These are phyloP conservation scores for Xylariales sp. DNA, from an alignment of 2,329 filamentous ascomycete species.

Conservation along the genomic window DNA sequence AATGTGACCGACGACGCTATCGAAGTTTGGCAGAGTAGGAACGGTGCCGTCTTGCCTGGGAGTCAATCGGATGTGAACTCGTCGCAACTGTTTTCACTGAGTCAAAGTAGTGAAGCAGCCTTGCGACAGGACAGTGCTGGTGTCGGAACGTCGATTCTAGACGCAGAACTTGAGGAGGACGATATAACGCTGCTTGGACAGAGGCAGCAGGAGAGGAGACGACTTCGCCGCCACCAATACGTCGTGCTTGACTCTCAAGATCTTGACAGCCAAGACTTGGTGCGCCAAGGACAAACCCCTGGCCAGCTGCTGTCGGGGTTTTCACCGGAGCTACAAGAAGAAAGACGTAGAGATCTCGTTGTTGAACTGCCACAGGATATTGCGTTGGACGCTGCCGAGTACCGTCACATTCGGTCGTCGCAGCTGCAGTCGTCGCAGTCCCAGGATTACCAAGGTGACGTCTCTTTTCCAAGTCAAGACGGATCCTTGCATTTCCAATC, in stretches of 20 bases:
- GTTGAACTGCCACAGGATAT: constrained; percentile 13
- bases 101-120: not conserved
- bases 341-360: constrained; percentile 5
- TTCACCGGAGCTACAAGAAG: no score
- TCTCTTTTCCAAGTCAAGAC: not conserved
- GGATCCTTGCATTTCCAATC: not conserved
- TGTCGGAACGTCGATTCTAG: constrained; percentile 7
- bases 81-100: constrained; percentile 1
- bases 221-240: not conserved
- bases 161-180: not conserved
- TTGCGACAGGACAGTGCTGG: constrained; percentile 2
- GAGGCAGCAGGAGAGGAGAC: constrained; percentile 1
- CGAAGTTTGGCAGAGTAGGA: constrained; percentile 17
- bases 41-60: constrained; percentile 8
- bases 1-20: constrained; percentile 20
- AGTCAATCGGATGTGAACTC: not conserved
- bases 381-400: constrained; percentile 15
- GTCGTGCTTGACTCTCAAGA: constrained; percentile 3
- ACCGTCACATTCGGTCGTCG: constrained; percentile 10
- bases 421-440: constrained; percentile 9
- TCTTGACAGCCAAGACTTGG: not conserved
- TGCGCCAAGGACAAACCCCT: constrained; percentile 1
- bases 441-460: constrained; percentile 9
- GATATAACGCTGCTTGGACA: no score
- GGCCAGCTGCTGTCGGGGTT: constrained; percentile 5